These are phyloP conservation scores for Blepharisma undulans DNA, from an alignment of 169 alveolate species.

Conservation along the genomic window DNA sequence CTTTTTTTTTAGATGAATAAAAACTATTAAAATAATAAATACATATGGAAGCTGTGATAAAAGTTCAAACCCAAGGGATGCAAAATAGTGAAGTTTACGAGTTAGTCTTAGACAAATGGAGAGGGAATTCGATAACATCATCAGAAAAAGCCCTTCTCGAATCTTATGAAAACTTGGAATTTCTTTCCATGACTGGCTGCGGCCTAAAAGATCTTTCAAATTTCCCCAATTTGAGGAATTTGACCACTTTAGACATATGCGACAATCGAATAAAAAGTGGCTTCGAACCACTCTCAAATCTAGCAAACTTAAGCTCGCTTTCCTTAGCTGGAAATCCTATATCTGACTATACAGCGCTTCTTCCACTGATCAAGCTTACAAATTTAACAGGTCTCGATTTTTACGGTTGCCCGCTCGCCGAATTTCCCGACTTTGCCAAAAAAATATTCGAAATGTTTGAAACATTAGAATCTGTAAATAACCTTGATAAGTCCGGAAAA, in stretches of 20 bases:
- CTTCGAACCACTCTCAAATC: neutral
- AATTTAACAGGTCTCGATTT: neutral
- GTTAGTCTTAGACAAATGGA: neutral
- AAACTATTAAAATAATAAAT: no score
- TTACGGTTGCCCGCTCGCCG: constrained; percentile 4
- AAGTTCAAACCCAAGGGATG: neutral
- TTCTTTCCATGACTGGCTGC: constrained; percentile 41
- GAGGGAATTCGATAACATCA: neutral
- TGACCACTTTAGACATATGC: constrained; percentile 43
- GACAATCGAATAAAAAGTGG: constrained; percentile 47
- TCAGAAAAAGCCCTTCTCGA: constrained; percentile 33
- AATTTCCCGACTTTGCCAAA: neutral
- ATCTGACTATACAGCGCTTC: neutral
- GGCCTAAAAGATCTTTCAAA: constrained; percentile 42
- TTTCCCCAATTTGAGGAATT: constrained; percentile 47
- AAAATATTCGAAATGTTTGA: constrained; percentile 38
- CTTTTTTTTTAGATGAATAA: no score
- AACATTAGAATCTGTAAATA: constrained; percentile 44
- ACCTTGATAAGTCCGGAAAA: constrained; percentile 49
- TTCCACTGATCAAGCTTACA: neutral
- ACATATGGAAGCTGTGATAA: neutral
- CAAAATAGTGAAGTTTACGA: neutral
- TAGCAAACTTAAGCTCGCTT: neutral
- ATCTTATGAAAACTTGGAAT: constrained; percentile 42
- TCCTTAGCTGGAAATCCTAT: constrained; percentile 32